These are phyloP conservation scores for Aspergillus sclerotiicarbonarius DNA, from an alignment of 495 filamentous ascomycete species.

Conservation along the genomic window DNA sequence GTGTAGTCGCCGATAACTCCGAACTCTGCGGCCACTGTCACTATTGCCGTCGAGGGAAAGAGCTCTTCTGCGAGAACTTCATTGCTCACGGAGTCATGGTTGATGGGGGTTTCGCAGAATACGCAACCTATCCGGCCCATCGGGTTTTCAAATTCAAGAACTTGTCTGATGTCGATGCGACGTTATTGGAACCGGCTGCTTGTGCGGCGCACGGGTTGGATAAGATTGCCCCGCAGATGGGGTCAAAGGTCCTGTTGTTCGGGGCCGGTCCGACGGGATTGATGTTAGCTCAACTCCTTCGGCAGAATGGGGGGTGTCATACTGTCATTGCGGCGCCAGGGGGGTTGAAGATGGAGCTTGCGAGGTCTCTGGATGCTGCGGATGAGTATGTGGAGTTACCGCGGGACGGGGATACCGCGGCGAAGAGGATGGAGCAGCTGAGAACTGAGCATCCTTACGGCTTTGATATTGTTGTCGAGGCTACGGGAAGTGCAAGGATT, in stretches of 20 bases:
- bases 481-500: constrained; percentile 63
- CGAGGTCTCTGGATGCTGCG: constrained; percentile 63
- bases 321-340: constrained; percentile 67
- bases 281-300: constrained; percentile 58
- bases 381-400: constrained; percentile 64
- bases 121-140: constrained; percentile 54
- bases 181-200: constrained; percentile 68
- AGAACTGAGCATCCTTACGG: constrained; percentile 68
- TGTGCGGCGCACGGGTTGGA: constrained; percentile 70
- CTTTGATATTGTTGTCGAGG: constrained; percentile 66
- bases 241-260: constrained; percentile 63
- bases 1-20: constrained; percentile 54
- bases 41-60: constrained; percentile 68
- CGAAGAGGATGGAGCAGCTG: constrained; percentile 56
- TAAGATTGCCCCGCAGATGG: constrained; percentile 67
- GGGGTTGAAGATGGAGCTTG: constrained; percentile 68
- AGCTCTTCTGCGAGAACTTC: constrained; percentile 69
- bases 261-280: constrained; percentile 70
- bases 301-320: constrained; percentile 61
- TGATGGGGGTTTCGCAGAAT: constrained; percentile 71
- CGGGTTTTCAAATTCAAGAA: constrained; percentile 71
- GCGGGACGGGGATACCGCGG: constrained; percentile 43
- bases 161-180: constrained; percentile 66
- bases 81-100: constrained; percentile 62
- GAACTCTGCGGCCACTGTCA: constrained; percentile 71